phyloP scores from a whole-genome alignment of 805 yeast genomes.

The Candida verbasci region DNA sequence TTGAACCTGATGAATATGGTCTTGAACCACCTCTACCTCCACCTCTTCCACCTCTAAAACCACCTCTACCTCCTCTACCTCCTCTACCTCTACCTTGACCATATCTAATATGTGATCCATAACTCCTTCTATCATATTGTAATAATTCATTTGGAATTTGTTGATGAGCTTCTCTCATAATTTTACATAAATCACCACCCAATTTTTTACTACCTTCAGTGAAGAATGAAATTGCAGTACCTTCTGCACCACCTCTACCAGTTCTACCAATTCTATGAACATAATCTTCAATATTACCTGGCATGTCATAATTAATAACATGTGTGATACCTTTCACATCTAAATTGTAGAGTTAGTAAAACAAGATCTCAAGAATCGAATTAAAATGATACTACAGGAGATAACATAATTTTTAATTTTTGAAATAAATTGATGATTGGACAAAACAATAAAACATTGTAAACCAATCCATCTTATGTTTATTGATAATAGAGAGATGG shows the following conservation, averaged over 20 bases:
- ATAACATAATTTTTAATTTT: conserved; percentile 9
- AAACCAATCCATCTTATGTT: conserved; percentile 3
- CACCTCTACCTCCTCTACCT: conserved; percentile 43
- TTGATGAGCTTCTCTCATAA: conserved; percentile 94
- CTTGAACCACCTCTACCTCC: conserved; percentile 41
- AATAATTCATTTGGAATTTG: conserved; percentile 74
- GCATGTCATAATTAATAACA: conserved; percentile 96
- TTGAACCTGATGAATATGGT: conserved; percentile 39
- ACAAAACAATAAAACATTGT: not conserved
- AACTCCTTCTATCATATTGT: conserved; percentile 60
- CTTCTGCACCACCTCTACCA: conserved; percentile 96
- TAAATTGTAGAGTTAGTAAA: conserved; percentile 35
- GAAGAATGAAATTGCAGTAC: conserved; percentile 94
- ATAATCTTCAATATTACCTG: conserved; percentile 96
- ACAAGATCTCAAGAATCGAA: no score
- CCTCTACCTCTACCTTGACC: conserved; percentile 52
- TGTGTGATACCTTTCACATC: conserved; percentile 96
- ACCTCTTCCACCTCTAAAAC: conserved; percentile 40
- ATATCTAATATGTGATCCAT: conserved; percentile 54
- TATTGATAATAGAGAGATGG: conserved; percentile 3
- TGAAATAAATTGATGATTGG: not conserved
- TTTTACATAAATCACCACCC: conserved; percentile 86
- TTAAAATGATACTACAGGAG: conserved; percentile 4
- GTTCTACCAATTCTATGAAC: conserved; percentile 99
- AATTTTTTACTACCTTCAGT: conserved; percentile 81